phyloP scores from a whole-genome alignment of 352 stramenopile species.

The Thraustochytrium striatum region DNA sequence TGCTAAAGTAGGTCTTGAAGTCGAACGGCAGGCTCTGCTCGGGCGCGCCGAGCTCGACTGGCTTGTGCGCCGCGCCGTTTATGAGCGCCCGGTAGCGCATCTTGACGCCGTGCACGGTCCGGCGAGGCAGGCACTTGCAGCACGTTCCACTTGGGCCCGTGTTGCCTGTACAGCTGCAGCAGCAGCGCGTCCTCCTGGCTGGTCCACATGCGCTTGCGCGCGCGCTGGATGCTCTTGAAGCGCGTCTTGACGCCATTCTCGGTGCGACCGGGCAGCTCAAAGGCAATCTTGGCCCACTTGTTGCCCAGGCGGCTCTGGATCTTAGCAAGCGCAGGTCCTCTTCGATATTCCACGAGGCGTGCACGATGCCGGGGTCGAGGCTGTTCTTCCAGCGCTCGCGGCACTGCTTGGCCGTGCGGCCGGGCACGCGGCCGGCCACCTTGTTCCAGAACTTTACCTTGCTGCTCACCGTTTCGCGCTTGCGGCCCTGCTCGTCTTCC shows the following conservation, averaged over 20 bases:
- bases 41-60: neutral
- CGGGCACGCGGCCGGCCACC: conserved; percentile 63
- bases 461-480: neutral
- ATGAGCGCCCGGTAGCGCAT: conserved; percentile 41
- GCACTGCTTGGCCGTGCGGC: conserved; percentile 79
- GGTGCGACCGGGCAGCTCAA: conserved; percentile 10
- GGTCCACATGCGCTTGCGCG: conserved; percentile 31
- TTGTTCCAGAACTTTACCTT: conserved; percentile 32
- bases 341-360: conserved; percentile 63
- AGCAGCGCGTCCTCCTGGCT: conserved; percentile 45
- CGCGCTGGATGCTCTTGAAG: conserved; percentile 28
- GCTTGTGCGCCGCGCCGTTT: conserved; percentile 6
- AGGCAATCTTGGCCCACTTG: conserved; percentile 47
- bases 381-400: conserved; percentile 82
- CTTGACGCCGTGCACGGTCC: conserved; percentile 31
- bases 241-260: conserved; percentile 51
- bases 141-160: conserved; percentile 14
- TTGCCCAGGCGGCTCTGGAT: conserved; percentile 80
- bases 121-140: conserved; percentile 10
- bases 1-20: neutral
- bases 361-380: conserved; percentile 70
- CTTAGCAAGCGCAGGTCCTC: conserved; percentile 58
- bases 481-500: neutral
- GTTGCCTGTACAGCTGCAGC: conserved; percentile 33
- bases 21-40: conserved; percentile 18